Evolutionary conservation across 257 asterid genomes (phyloP).

Genomic region (Jaltomata sinuosa): DNA sequence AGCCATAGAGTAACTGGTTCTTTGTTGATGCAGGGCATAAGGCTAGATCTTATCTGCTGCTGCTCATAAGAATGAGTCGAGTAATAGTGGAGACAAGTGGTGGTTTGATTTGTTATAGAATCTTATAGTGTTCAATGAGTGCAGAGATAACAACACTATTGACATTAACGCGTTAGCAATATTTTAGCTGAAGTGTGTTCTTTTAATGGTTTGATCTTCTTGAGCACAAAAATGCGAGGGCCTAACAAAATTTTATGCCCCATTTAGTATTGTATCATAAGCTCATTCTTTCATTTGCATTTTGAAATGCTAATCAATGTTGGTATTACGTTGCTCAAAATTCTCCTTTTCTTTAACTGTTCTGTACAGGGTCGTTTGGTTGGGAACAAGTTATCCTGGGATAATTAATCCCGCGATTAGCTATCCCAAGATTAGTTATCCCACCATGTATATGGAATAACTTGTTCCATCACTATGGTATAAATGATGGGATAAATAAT

Average conservation of each 20-base stretch:
- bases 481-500: no score
- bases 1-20: not conserved
- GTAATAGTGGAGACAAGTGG: slow-evolving; percentile 46
- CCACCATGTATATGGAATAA: no score
- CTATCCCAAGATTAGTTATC: no score
- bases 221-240: not conserved
- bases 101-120: slow-evolving; percentile 56
- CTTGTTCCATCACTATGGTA: no score
- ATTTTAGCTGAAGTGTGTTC: not conserved
- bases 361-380: not conserved
- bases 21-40: slow-evolving; percentile 51
- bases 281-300: not conserved
- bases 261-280: not conserved
- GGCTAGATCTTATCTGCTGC: slow-evolving; percentile 65
- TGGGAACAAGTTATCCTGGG: no score
- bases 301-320: not conserved
- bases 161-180: not conserved
- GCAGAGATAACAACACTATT: not conserved
- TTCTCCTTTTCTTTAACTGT: not conserved
- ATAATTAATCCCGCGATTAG: no score
- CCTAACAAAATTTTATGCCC: not conserved
- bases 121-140: slow-evolving; percentile 4
- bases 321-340: not conserved
- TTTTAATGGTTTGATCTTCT: not conserved
- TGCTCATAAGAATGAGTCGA: slow-evolving; percentile 56